phyloP scores from a whole-genome alignment of 371 early-diverging fungal genomes.

The Apophysomyces elegans region DNA sequence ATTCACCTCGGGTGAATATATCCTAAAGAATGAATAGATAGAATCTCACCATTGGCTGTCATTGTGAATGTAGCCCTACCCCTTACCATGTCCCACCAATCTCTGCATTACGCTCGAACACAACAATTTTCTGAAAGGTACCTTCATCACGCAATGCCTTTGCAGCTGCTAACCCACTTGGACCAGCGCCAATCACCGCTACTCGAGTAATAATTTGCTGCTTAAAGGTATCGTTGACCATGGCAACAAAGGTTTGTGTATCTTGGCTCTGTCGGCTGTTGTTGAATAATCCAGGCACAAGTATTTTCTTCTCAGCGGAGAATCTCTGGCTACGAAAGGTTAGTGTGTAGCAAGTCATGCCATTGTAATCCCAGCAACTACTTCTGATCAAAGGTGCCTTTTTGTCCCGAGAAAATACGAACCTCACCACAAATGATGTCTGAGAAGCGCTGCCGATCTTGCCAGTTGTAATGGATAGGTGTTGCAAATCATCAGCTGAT shows the following conservation, averaged over 20 bases:
- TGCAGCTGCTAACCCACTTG: conserved; percentile 48
- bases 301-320: too few species aligned
- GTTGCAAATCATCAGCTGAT: too few species aligned
- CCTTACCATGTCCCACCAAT: conserved; percentile 56
- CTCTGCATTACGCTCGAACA: conserved; percentile 43
- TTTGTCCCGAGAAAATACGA: too few species aligned
- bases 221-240: neutral
- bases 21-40: conserved; percentile 24
- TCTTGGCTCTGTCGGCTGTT: too few species aligned
- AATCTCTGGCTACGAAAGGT: too few species aligned
- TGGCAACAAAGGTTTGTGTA: neutral
- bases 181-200: conserved; percentile 56
- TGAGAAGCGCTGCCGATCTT: too few species aligned
- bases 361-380: too few species aligned
- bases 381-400: too few species aligned
- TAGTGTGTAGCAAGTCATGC: too few species aligned
- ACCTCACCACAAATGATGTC: too few species aligned
- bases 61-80: neutral
- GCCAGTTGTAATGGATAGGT: too few species aligned
- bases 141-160: conserved; percentile 38
- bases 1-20: conserved; percentile 39
- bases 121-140: conserved; percentile 40
- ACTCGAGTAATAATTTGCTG: conserved; percentile 33
- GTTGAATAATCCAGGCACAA: too few species aligned
- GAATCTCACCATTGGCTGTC: neutral